These are phyloP conservation scores for Chaetomium cochliodes DNA, from an alignment of 495 filamentous ascomycete species.

Conservation along the genomic window DNA sequence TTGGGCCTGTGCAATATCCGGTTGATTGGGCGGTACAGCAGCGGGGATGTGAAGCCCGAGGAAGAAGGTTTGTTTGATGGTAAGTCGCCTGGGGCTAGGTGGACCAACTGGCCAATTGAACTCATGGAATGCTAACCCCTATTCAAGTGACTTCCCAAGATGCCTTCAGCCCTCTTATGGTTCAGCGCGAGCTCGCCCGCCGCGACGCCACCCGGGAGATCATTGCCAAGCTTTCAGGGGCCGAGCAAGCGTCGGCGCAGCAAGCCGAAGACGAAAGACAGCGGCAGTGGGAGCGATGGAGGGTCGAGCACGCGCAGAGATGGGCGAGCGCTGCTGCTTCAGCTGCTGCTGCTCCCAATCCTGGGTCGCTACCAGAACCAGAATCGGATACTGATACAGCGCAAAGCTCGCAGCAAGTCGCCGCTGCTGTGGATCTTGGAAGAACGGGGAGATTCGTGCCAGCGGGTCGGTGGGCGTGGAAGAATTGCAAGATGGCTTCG, in stretches of 20 bases:
- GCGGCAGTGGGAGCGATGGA: not conserved
- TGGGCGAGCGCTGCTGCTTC: not conserved
- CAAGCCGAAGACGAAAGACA: conserved; percentile 8
- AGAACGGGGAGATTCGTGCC: not conserved
- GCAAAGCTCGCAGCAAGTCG: not conserved
- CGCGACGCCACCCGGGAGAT: not conserved
- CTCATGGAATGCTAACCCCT: not conserved
- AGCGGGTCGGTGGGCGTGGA: not conserved
- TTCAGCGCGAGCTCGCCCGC: not conserved
- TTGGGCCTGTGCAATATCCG: conserved; percentile 4
- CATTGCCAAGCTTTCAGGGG: not conserved
- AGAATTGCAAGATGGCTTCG: not conserved
- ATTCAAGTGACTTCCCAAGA: not conserved
- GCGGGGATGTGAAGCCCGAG: too few species aligned
- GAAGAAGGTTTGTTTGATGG: not conserved
- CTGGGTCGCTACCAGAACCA: too few species aligned
- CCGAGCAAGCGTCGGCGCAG: not conserved
- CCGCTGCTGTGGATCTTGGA: not conserved
- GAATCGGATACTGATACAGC: too few species aligned
- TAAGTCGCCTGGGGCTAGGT: not conserved
- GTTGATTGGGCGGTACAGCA: not conserved
- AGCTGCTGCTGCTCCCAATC: not conserved
- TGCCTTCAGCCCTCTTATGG: conserved; percentile 1
- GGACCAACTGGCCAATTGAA: too few species aligned
- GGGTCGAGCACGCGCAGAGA: not conserved